These are phyloP conservation scores for Solanum medicagineum DNA, from an alignment of 257 asterid genomes.

Conservation along the genomic window DNA sequence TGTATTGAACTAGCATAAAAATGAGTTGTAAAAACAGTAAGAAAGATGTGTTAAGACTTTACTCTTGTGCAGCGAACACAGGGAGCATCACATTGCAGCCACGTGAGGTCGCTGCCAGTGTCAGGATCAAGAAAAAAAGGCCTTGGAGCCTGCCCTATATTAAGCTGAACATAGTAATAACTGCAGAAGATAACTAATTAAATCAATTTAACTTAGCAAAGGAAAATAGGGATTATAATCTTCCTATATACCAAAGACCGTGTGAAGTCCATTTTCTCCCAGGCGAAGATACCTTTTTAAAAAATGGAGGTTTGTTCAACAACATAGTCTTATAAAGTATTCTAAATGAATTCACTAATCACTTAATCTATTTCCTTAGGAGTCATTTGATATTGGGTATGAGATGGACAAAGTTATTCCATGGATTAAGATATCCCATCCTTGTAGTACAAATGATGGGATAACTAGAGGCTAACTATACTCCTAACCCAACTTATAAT, in stretches of 20 bases:
- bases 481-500: too few species aligned
- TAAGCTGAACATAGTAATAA: slow-evolving; percentile 72
- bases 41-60: neutral
- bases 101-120: slow-evolving; percentile 97
- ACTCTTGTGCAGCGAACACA: slow-evolving; percentile 90
- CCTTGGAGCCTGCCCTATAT: slow-evolving; percentile 75
- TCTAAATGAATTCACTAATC: neutral
- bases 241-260: neutral
- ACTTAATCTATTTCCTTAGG: neutral
- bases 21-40: neutral
- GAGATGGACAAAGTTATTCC: too few species aligned
- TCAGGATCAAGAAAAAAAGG: slow-evolving; percentile 98
- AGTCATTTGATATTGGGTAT: too few species aligned
- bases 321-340: neutral
- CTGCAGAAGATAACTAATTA: slow-evolving; percentile 19
- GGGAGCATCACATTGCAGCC: slow-evolving; percentile 99
- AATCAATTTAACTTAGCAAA: neutral
- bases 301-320: neutral
- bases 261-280: neutral
- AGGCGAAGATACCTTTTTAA: neutral
- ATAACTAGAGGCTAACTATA: too few species aligned
- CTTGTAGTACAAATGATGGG: too few species aligned
- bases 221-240: neutral
- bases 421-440: too few species aligned
- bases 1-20: neutral